Evolutionary conservation across 805 yeast genomes (phyloP).

Genomic region (Candida chilensis): DNA sequence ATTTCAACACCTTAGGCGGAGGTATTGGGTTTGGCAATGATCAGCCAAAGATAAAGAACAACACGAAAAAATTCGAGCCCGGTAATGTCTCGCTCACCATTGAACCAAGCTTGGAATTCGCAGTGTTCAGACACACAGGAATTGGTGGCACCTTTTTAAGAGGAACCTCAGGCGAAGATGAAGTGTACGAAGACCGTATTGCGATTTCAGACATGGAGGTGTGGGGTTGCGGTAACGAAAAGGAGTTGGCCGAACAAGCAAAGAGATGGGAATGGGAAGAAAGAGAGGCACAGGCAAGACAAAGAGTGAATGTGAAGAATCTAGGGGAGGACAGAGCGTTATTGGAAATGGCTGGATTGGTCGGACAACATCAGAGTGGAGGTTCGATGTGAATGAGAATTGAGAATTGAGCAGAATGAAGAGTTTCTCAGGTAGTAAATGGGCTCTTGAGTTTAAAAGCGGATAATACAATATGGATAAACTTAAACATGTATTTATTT

Average conservation of each 20-base stretch:
- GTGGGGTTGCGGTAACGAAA: conserved; percentile 83
- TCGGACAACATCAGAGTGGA: conserved; percentile 37
- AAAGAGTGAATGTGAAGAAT: conserved; percentile 53
- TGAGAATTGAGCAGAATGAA: too few relatives aligned
- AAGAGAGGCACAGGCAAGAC: conserved; percentile 72
- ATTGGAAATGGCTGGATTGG: conserved; percentile 71
- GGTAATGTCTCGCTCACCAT: conserved; percentile 77
- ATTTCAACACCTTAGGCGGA: conserved; percentile 65
- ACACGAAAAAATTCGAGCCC: conserved; percentile 38
- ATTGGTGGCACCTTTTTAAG: conserved; percentile 42
- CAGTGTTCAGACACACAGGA: conserved; percentile 64
- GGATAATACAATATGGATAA: too few relatives aligned
- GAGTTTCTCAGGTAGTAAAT: too few relatives aligned
- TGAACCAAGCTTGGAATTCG: conserved; percentile 74
- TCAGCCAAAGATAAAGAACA: conserved; percentile 50
- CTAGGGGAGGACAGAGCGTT: conserved; percentile 79
- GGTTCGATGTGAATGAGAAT: conserved; percentile 34
- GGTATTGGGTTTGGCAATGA: conserved; percentile 77
- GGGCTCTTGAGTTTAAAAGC: too few relatives aligned
- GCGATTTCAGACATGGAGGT: conserved; percentile 73
- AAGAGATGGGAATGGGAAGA: conserved; percentile 90
- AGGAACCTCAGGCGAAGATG: conserved; percentile 12
- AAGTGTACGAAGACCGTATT: conserved; percentile 60
- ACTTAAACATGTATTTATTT: too few relatives aligned
- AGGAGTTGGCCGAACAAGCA: conserved; percentile 69